Base-by-base conservation (phyloP, 306 rosid species). In the Fagus crenata region DNA sequence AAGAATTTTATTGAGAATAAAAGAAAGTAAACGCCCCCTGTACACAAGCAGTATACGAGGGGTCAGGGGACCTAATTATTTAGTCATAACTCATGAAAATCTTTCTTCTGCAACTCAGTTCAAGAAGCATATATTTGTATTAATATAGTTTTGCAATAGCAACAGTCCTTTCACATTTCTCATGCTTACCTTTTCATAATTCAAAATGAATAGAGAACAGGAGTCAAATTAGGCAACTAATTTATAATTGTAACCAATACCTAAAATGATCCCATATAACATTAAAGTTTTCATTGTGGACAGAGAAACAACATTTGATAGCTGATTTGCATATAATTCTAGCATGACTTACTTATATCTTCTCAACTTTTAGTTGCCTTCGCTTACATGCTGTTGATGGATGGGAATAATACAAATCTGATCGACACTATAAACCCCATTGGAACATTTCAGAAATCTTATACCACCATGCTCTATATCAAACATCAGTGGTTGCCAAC, bases 131-230 rank as follows among this genome's bases (percentile, higher is more conserved):
- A 75, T 55, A 64, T 40, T 53, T 28, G 61, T 55, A 70, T 51
- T 41, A 17, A 68, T 4, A 28, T 36, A 32, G 73, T 5, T 33
- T 55, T 31, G 32, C 32, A 36, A 70, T 56, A 35, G 33, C 72
- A n/a, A n/a, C n/a, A 22, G 51, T 11, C 11, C 49, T 58, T 58
- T n/a, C 71, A 35, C 72, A 56, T 43, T 36, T 80, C 81, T 49
- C 54, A 71, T 70, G 54, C 77, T 63, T 63, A 14, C 11, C 5
- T 63, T 63, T 15, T 35, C 3, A 4, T 60, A 7, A 14, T 15
- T 63, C 69, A 63, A 35, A 63, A 15, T 63, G 4, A 14, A 15
- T 33, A 63, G 42, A 35, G 22, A 63, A 13, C 12, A 36, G 42
- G 40, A 35, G 11, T 63, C 69, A 33, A 12, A 35, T 63, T 35